Evolutionary conservation across 129 eudicot genomes (phyloP), one percentile per base, ranked within the genome.

Genomic region (Chrysanthemum seticuspe): DNA sequence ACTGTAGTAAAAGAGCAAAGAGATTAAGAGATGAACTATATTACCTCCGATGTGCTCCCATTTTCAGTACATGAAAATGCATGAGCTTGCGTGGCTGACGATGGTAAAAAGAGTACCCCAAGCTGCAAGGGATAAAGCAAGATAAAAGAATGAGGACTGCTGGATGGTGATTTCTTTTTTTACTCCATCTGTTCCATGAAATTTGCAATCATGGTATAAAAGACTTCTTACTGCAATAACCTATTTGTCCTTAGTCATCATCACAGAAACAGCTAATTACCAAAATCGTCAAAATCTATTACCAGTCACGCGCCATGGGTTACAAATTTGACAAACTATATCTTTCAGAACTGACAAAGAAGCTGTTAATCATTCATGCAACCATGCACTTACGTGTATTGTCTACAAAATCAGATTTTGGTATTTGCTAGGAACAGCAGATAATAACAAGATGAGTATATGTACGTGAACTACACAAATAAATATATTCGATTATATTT

Each of bases 41-140:
- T 65, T 82, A 89, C 98, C 91, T 68, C 80, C 5, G 74, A 72
- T 58, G 57, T 47, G 31, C 62, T 79, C 67, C 66, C 83, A 45
- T 76, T 74, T 65, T 82, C 86, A 11, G 99, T 91, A 71, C 99
- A 95, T 59, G 99, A 95, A 79, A 95, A 91, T 65, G 59, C 76
- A 62, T 73, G 51, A 36, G 81, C 74, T n/a, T 72, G 79, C 68
- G 72, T 88, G 45, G 72, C 23, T 44, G 83, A 31, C 50, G 85
- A 73, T 47, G 97, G 99, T 77, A 95, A 78, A 82, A 90, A 83
- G 76, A 95, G 90, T 79, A 95, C 97, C 14, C 99, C 99, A 10
- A 95, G 96, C 99, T 95, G 87, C 62, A 55, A 65, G 70, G 50
- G 55, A 25, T 49, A 70, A 62, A 11, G 67, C 74, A 77, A 64